A percentile compares a stretch with the other conserved stretches of the same genome.
phyloP scores from a whole-genome alignment of 208 protist genomes.

The Novymonas esmeraldas region DNA sequence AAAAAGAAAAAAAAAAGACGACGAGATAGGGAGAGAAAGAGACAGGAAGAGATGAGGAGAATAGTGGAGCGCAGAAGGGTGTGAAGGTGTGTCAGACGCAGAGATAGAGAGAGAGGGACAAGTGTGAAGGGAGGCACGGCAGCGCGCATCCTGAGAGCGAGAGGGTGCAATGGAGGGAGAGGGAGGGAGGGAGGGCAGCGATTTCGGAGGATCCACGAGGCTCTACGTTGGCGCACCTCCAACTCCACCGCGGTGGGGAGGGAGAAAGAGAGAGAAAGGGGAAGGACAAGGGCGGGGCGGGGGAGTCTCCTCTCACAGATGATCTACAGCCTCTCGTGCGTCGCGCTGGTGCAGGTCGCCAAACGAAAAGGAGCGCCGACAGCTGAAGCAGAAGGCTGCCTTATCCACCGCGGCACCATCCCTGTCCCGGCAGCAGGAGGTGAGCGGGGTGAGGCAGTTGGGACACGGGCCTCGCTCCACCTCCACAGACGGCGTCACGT shows the following conservation, averaged over 20 bases:
- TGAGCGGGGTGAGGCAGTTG: constrained; percentile 61
- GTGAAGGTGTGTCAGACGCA: neutral
- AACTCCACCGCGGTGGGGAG: no score
- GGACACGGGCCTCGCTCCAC: constrained; percentile 67
- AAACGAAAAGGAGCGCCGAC: constrained; percentile 76
- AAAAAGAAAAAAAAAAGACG: neutral
- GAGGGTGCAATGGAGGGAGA: no score
- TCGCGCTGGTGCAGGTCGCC: constrained; percentile 49
- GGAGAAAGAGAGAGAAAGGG: neutral
- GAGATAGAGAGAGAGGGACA: neutral
- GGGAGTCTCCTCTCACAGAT: constrained; percentile 2
- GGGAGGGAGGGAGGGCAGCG: neutral
- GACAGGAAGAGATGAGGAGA: neutral
- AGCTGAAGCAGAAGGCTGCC: constrained; percentile 86
- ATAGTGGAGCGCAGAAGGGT: no score
- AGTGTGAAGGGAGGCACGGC: neutral
- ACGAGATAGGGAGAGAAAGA: neutral
- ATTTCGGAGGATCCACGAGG: neutral
- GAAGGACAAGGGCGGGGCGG: neutral
- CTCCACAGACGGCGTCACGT: constrained; percentile 26
- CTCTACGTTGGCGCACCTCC: neutral
- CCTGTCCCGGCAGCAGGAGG: constrained; percentile 30
- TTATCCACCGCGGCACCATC: constrained; percentile 32
- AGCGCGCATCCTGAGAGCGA: no score
- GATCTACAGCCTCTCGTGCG: constrained; percentile 11